Evolutionary conservation across 1,284 basidiomycete species (phyloP), one percentile per base, ranked within the genome.

Genomic region (Cerioporus squamosus): DNA sequence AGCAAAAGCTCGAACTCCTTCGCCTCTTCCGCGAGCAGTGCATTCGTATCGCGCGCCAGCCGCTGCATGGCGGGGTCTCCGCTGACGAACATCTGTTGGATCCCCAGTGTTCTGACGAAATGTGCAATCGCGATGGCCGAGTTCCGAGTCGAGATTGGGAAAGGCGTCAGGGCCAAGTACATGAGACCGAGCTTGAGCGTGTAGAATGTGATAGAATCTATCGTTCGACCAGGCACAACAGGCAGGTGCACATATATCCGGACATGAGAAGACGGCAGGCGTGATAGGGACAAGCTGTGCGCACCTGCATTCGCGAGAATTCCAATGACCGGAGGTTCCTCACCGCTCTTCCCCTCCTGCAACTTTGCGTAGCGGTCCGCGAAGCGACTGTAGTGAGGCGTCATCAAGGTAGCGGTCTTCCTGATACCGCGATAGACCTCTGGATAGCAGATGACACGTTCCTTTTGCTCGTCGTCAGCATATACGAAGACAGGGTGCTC

Each of bases 131-230:
- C 77, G 6, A 67, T 55, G 12, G 72, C 62, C 3, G 78, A 79
- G 61, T 80, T 79, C 26, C 77, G 70, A 0, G 72, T 68, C 5
- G 79, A 80, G 39, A 80, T 70, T 0, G 74, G 72, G 60, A 80
- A 80, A 1, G 65, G 57, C 9, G 56, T 60, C 52, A 60, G 66
- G 8, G 70, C 73, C 17, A 63, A 51, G 40, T 60, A 64, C 59
- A 67, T 61, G 14, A 76, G 59, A n/a, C 72, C 73, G 22, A 63
- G 44, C 33, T 67, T 53, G 12, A 69, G 40, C 1, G 72, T 66
- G 39, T 66, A 62, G 53, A 71, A 74, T 0, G 71, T 70, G 45
- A 75, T 64, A 12, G 68, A 60, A 50, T 77, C 75, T 74, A 26
- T 10, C 50, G 52, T 9, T n/a, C n/a, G n/a, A n/a, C n/a, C n/a